phyloP scores from a whole-genome alignment of 2,329 filamentous ascomycete species.

The Domatiomyces catenatus region DNA sequence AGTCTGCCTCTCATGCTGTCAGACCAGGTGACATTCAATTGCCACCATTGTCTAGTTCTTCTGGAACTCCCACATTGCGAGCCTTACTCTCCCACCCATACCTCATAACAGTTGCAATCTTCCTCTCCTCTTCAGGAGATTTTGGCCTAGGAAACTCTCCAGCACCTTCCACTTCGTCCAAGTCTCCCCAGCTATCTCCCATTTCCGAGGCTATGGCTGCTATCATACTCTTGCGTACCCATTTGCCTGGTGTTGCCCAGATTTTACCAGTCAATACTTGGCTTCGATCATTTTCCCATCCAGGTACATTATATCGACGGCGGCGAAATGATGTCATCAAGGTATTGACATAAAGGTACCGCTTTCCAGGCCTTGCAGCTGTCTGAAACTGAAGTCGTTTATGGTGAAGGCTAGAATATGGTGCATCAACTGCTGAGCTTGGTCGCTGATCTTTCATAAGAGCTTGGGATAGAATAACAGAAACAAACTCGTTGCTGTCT shows the following conservation, averaged over 20 bases:
- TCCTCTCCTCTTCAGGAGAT: neutral
- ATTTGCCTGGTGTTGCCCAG: neutral
- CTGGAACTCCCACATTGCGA: neutral
- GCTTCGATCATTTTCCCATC: neutral
- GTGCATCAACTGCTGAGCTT: conserved; percentile 1
- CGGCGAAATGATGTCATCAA: conserved; percentile 3
- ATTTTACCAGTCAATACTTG: neutral
- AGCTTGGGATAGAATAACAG: conserved; percentile 2
- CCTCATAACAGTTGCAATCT: neutral
- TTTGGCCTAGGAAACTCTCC: neutral
- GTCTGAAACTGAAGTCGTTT: conserved; percentile 4
- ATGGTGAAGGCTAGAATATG: conserved; percentile 1
- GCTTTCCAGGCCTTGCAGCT: conserved; percentile 3
- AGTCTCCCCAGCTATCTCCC: neutral
- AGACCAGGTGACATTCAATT: too few relatives aligned
- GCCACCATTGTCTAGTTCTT: neutral
- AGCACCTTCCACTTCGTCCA: neutral
- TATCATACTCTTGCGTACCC: conserved; percentile 1
- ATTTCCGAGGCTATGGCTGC: neutral
- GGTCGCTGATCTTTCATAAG: neutral
- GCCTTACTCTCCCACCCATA: neutral
- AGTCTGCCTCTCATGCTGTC: too few relatives aligned
- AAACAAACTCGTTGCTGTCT: conserved; percentile 3
- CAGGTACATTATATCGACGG: neutral
- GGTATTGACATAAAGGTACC: conserved; percentile 2